Percentiles rank a stretch among this genome's conserved stretches.
Evolutionary conservation across 768 basidiomycete species (phyloP).

Genomic region (Cystobasidium tubakii): DNA sequence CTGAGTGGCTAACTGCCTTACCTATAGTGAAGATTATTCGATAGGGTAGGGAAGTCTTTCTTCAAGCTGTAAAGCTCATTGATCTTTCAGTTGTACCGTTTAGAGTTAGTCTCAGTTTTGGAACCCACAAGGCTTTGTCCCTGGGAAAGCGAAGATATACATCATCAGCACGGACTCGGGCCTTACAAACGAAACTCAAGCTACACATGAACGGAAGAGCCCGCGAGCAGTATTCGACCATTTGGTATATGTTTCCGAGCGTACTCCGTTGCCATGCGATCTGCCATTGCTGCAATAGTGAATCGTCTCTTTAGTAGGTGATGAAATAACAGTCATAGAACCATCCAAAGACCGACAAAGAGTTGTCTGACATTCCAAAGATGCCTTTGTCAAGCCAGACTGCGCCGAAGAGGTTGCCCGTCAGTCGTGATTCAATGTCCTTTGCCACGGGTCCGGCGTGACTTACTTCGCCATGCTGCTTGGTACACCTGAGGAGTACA

Average conservation of each 20-base stretch:
- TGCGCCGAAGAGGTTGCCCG: background rate
- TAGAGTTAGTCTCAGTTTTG: too few relatives aligned
- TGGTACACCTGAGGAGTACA: conserved; percentile 31
- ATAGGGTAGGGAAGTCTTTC: conserved; percentile 29
- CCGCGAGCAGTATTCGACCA: conserved; percentile 24
- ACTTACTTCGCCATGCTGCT: conserved; percentile 37
- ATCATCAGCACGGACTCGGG: background rate
- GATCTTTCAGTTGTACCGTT: too few relatives aligned
- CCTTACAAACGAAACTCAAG: background rate
- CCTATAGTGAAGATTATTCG: conserved; percentile 17
- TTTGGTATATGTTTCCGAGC: conserved; percentile 16
- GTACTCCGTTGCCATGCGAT: conserved; percentile 15
- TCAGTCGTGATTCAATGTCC: background rate
- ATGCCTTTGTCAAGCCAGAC: conserved; percentile 36
- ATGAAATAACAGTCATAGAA: too few relatives aligned
- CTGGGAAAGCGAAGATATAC: background rate
- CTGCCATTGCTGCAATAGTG: conserved; percentile 19
- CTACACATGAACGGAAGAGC: conserved; percentile 30
- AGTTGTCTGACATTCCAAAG: conserved; percentile 18
- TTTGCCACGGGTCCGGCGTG: background rate
- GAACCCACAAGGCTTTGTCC: conserved; percentile 26
- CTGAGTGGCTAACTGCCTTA: background rate
- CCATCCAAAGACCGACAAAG: conserved; percentile 17
- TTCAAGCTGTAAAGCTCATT: background rate
- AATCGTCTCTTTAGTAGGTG: too few relatives aligned